phyloP scores from a whole-genome alignment of 2,329 filamentous ascomycete genomes.

The Colletotrichum sp. region DNA sequence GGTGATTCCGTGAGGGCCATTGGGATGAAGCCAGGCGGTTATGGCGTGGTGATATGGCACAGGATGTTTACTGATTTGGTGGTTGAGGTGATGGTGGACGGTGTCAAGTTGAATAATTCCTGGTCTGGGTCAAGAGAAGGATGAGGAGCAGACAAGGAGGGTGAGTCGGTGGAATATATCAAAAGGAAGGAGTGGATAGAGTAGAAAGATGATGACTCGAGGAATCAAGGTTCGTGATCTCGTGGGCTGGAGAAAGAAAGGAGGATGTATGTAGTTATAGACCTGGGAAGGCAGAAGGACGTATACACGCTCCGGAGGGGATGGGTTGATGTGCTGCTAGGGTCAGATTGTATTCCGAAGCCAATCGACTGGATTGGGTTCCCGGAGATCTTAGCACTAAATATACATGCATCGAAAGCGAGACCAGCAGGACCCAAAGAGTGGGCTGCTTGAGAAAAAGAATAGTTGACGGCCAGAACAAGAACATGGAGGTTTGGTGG shows the following conservation, averaged over 20 bases:
- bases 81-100: background rate
- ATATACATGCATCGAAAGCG: slow-evolving; percentile 15
- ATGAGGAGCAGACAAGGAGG: background rate
- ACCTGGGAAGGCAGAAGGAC: background rate
- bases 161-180: background rate
- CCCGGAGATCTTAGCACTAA: slow-evolving; percentile 20
- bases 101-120: background rate
- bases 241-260: slow-evolving; percentile 6
- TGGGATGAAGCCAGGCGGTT: background rate
- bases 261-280: slow-evolving; percentile 7
- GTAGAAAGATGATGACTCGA: background rate
- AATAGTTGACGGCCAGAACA: slow-evolving; percentile 3
- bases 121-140: background rate
- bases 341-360: background rate
- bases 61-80: slow-evolving; percentile 1
- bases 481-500: slow-evolving; percentile 11
- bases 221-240: slow-evolving; percentile 29
- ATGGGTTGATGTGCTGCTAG: slow-evolving; percentile 7
- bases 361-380: slow-evolving; percentile 8
- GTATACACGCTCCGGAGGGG: background rate
- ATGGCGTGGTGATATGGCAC: background rate
- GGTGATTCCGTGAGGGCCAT: slow-evolving; percentile 56
- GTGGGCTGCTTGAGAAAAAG: slow-evolving; percentile 7
- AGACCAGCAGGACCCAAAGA: slow-evolving; percentile 11
- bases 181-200: slow-evolving; percentile 8